A percentile compares a stretch with the other conserved stretches of the same genome.
Evolutionary conservation across 169 alveolate species (phyloP).

Genomic region (Plasmodium coatneyi): DNA sequence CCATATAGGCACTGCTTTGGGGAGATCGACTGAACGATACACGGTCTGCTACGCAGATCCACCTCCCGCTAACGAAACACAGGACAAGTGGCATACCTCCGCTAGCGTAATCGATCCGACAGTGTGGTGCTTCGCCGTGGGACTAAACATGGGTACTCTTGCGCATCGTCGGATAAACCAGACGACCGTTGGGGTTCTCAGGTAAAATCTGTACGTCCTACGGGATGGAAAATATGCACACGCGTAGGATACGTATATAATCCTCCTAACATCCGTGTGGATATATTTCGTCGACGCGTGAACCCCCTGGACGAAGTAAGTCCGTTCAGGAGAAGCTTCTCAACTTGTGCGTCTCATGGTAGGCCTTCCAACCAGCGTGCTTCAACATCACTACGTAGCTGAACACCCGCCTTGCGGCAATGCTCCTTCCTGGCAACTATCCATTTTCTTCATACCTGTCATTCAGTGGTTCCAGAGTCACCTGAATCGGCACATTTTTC

Average conservation of each 20-base stretch:
- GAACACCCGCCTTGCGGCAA: background rate
- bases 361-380: background rate
- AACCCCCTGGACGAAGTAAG: background rate
- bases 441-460: slow-evolving; percentile 79
- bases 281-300: background rate
- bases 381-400: background rate
- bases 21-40: background rate
- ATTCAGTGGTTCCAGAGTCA: slow-evolving; percentile 82
- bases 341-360: background rate
- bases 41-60: background rate
- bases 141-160: slow-evolving; percentile 89
- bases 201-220: slow-evolving; percentile 87
- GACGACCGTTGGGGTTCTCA: slow-evolving; percentile 91
- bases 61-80: background rate
- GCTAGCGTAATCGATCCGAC: slow-evolving; percentile 90
- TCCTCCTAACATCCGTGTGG: too few species aligned
- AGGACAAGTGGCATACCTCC: slow-evolving; percentile 79
- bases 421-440: background rate
- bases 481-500: slow-evolving; percentile 91
- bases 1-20: background rate
- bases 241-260: background rate
- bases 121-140: slow-evolving; percentile 86
- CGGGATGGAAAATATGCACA: background rate
- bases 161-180: slow-evolving; percentile 91
- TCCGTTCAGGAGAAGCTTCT: background rate